Conservation (phyloP, 106 monocot species). For the Agapanthus africanus region DNA sequence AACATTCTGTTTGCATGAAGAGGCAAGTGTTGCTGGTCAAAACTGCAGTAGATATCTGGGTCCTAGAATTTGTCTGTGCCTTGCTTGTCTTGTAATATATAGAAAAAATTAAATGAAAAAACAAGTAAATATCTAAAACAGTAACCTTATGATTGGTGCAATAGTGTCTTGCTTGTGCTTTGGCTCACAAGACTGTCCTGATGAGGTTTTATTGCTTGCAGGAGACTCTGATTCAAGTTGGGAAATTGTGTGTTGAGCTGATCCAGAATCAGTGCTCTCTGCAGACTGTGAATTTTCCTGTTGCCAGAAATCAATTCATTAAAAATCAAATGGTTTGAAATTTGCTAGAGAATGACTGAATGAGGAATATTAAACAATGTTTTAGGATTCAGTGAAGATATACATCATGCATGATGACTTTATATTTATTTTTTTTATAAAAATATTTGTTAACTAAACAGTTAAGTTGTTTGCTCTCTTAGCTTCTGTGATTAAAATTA, state of each 20-base stretch:
- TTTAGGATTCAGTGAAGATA: no score
- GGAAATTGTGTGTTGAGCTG: constrained; percentile 52
- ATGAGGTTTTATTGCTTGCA: constrained; percentile 29
- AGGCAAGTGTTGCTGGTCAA: constrained; percentile 13
- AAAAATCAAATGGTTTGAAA: not conserved
- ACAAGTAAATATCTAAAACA: not conserved
- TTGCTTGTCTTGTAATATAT: not conserved
- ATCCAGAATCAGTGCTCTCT: constrained; percentile 73
- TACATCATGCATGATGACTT: no score
- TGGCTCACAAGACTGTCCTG: constrained; percentile 21
- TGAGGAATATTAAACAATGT: no score
- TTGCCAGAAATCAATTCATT: not conserved
- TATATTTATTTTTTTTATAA: no score
- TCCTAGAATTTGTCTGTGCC: not conserved
- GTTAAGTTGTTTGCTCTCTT: no score
- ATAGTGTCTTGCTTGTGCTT: constrained; percentile 30
- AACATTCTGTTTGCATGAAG: constrained; percentile 4
- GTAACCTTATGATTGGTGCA: not conserved
- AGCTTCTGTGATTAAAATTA: no score
- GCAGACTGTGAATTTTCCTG: constrained; percentile 56
- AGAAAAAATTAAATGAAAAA: constrained; percentile 6
- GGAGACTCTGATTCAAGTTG: constrained; percentile 52
- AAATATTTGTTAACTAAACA: no score
- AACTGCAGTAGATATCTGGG: constrained; percentile 5
- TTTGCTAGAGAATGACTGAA: no score